Evolutionary conservation across 2,329 filamentous ascomycete genomes (phyloP), one percentile per base, ranked within the genome.

Genomic region (Leptodontidium sp.): DNA sequence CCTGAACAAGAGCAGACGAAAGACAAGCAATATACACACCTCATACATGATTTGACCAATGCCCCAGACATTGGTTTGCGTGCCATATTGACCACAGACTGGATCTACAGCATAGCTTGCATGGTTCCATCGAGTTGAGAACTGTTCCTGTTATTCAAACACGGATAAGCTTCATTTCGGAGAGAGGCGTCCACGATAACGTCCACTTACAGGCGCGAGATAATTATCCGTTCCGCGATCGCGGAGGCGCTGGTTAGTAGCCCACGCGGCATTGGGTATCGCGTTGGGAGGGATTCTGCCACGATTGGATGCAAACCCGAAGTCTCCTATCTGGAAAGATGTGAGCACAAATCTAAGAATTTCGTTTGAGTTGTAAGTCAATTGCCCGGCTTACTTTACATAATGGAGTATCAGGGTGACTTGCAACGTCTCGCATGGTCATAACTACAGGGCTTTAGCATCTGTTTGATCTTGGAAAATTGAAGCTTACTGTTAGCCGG

Each of bases 21-120:
- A 47, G 8, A n/a, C 15, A 47, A 2, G 12, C 2, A 15, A 14
- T 26, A 24, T n/a, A 24, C 53, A 11, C 2, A 57, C 53, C 53
- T 38, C 53, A 9, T 57, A 57, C 32, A 35, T 38, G 8, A 57
- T 57, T 32, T 35, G 53, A 57, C 53, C 50, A 14, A 53, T 29
- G 26, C 24, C 50, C 50, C 50, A 53, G 11, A 61, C 58, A 35
- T 61, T 61, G 14, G 58, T 61, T 45, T 43, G 21, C 12, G 58
- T 61, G 21, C 58, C 58, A 49, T n/a, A 61, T 21, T 47, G 24
- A 4, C 40, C 58, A 49, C 58, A 61, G 2, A 61, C 58, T n/a
- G 58, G 43, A 43, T 40, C 47, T 29, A 21, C 14, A 7, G 1
- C 14, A 49, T 61, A 61, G 14, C 29, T 40, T 32, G 40, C 9